Evolutionary conservation across 116 monocot genomes (phyloP).

Genomic region (Dioscorea cayenensis): DNA sequence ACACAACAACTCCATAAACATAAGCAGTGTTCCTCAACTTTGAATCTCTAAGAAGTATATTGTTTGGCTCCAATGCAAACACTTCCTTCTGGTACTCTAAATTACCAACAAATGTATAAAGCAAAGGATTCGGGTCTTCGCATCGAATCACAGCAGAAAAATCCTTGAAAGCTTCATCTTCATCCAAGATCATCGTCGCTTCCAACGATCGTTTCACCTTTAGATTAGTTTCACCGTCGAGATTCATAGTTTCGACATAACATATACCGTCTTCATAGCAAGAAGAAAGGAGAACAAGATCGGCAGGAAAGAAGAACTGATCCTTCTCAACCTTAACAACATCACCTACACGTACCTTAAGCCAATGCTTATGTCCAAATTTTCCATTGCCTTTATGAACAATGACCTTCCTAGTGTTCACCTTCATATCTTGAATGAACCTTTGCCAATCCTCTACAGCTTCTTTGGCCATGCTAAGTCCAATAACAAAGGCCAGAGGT

Average conservation of each 20-base stretch:
- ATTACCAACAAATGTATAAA: slow-evolving; percentile 41
- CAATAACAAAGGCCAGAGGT: slow-evolving; percentile 32
- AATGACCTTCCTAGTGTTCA: slow-evolving; percentile 27
- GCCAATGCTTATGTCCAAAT: slow-evolving; percentile 23
- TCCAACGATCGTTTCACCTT: slow-evolving; percentile 41
- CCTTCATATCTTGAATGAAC: slow-evolving; percentile 34
- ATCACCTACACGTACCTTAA: slow-evolving; percentile 27
- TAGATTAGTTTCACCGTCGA: slow-evolving; percentile 44
- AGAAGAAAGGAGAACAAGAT: slow-evolving; percentile 34
- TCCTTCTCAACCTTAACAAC: slow-evolving; percentile 37
- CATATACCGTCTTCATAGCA: slow-evolving; percentile 44
- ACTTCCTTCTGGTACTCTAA: slow-evolving; percentile 32
- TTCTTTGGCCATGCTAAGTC: slow-evolving; percentile 39
- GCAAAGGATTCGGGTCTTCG: slow-evolving; percentile 37
- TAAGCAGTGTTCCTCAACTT: slow-evolving; percentile 35
- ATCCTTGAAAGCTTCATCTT: slow-evolving; percentile 25
- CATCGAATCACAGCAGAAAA: slow-evolving; percentile 29
- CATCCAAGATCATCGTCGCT: slow-evolving; percentile 21
- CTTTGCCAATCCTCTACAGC: slow-evolving; percentile 33
- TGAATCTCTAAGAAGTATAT: slow-evolving; percentile 50
- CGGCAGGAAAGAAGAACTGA: slow-evolving; percentile 41
- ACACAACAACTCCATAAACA: slow-evolving; percentile 42
- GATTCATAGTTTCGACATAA: slow-evolving; percentile 40
- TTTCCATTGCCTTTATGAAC: slow-evolving; percentile 23
- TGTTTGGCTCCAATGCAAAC: slow-evolving; percentile 25